Base-by-base conservation (phyloP, 345 rosid genomes). In the Leavenworthia alabamica region DNA sequence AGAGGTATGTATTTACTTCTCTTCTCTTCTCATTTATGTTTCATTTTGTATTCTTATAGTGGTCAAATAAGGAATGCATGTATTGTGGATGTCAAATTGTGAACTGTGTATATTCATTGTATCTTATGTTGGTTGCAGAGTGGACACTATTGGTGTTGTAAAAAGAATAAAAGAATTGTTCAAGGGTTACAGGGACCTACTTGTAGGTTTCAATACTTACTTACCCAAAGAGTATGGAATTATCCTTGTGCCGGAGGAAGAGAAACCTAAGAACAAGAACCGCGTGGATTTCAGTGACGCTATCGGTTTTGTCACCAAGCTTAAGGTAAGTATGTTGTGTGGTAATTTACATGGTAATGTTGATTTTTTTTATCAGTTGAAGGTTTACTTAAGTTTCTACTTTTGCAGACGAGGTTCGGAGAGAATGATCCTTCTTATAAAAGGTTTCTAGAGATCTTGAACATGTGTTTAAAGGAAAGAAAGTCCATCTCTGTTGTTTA, bases 191-290 rank as follows among this genome's bases (percentile, higher is more conserved):
- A 73, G 68, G 59, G 84, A 84, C 69, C 78, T 93, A 41, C 89
- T 93, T 42, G 80, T 83, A 72, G 99, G 99, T 52, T 93, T 93
- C 66, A 93, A 93, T 74, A 81, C 92, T 72, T 93, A 89, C 83
- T 76, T 93, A 67, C 99, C 99, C 7, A 80, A 87, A 78, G 97
- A 88, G 19, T 82, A 77, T 68, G 83, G 75, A 72, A 93, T 93
- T 67, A 81, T 85, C 33, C 86, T 86, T 22, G 82, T 82, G 13
- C 82, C 73, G 4, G 87, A 83, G 41, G 90, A 83, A 43, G 89
- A 80, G 56, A 76, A 74, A 28, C 79, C 80, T 75, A 86, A 86
- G 86, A n/a, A n/a, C n/a, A n/a, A n/a, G n/a, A 79, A 73, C 66
- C 81, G 80, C 10, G 89, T 86, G 68, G 94, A 83, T 65, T 87